These are phyloP conservation scores for Chaetoscypha palmicola DNA, from an alignment of 2,329 filamentous ascomycete genomes.

Conservation along the genomic window DNA sequence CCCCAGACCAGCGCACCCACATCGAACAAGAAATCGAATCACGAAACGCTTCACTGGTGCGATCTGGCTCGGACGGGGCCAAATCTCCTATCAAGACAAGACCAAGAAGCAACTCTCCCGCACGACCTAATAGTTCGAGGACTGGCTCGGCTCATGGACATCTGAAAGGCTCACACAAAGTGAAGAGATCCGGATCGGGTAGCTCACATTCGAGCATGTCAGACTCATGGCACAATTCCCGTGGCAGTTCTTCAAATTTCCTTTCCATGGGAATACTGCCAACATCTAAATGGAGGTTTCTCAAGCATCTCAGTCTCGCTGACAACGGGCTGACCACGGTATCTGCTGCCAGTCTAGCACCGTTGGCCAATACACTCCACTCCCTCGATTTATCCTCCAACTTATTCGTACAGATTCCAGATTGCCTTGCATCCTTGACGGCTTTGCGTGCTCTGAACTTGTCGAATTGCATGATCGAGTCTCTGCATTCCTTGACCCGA, in stretches of 20 bases:
- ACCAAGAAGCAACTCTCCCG: constrained; percentile 74
- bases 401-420: constrained; percentile 88
- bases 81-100: constrained; percentile 33
- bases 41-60: constrained; percentile 20
- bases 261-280: constrained; percentile 66
- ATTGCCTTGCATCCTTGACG: constrained; percentile 78
- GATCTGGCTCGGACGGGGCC: constrained; percentile 28
- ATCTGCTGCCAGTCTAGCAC: constrained; percentile 65
- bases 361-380: constrained; percentile 79
- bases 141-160: constrained; percentile 53
- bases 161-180: constrained; percentile 60
- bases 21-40: constrained; percentile 23
- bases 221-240: constrained; percentile 53
- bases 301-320: constrained; percentile 83
- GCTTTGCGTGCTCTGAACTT: constrained; percentile 88
- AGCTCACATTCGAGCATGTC: constrained; percentile 81
- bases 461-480: constrained; percentile 96
- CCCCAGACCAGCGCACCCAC: constrained; percentile 31
- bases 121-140: constrained; percentile 67
- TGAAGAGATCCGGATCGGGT: constrained; percentile 80
- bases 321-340: constrained; percentile 87
- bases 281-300: constrained; percentile 86
- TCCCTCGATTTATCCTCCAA: constrained; percentile 91
- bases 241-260: constrained; percentile 74
- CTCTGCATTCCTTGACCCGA: constrained; percentile 76